Evolutionary conservation across 495 filamentous ascomycete species (phyloP).

Genomic region (Choiromyces venosus): DNA sequence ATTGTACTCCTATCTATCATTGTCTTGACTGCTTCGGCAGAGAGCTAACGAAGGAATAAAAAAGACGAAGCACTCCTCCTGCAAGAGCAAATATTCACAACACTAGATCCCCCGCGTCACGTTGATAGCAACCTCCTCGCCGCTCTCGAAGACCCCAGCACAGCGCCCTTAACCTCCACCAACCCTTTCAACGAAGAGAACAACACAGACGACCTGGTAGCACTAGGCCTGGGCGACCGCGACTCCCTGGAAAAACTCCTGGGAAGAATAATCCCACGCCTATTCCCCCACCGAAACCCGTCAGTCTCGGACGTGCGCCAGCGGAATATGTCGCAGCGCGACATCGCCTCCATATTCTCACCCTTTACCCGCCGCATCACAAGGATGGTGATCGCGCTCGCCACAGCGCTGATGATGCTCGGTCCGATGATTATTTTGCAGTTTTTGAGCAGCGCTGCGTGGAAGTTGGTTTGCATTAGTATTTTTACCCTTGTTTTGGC

Average conservation of each 20-base stretch:
- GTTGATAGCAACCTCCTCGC: constrained; percentile 28
- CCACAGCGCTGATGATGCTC: constrained; percentile 35
- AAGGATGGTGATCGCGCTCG: constrained; percentile 29
- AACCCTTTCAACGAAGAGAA: constrained; percentile 16
- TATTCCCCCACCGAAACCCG: constrained; percentile 35
- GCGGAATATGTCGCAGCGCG: constrained; percentile 30
- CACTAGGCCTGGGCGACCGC: constrained; percentile 29
- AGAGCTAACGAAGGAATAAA: neutral
- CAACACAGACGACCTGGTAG: constrained; percentile 35
- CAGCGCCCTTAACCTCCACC: constrained; percentile 17
- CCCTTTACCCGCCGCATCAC: constrained; percentile 38
- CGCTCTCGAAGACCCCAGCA: constrained; percentile 29
- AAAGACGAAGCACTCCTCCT: constrained; percentile 37
- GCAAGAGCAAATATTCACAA: constrained; percentile 37
- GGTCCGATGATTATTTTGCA: constrained; percentile 35
- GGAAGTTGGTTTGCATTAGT: constrained; percentile 34
- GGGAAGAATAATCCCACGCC: constrained; percentile 24
- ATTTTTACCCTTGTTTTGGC: constrained; percentile 33
- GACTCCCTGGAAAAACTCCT: constrained; percentile 39
- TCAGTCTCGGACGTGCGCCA: constrained; percentile 32
- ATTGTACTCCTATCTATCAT: constrained; percentile 13
- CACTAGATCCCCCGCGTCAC: constrained; percentile 35
- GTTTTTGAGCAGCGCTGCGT: constrained; percentile 27
- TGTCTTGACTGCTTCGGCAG: neutral
- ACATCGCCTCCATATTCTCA: constrained; percentile 32